Evolutionary conservation across 2,329 filamentous ascomycete species (phyloP), one percentile per base, ranked within the genome.

Genomic region (Trichoderma polysporum): DNA sequence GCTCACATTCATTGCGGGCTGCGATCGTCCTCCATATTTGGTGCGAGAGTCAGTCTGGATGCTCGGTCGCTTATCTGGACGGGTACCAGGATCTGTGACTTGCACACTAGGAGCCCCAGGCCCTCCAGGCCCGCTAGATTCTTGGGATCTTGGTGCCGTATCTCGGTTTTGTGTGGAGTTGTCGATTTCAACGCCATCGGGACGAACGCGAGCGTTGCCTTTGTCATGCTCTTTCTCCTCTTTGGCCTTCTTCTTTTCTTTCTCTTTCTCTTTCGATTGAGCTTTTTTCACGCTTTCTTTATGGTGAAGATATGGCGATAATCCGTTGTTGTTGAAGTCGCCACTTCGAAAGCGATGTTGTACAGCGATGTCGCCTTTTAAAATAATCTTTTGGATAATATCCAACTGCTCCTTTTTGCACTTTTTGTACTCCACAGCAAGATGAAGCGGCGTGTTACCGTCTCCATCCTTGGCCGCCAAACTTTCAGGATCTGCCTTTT

Each of bases 391-490:
- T 10, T 68, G 45, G 45, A 73, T 60, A 13, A 71, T 66, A 9
- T 59, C 52, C 1, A 71, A 39, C 25, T 73, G 71, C 4, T 70
- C 70, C 29, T 67, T 50, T 31, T 60, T 71, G n/a, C 68, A 70
- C 13, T 70, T 71, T 12, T 71, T 68, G 41, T 70, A 72, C 47
- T 71, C 67, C 27, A 73, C 71, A 8, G 71, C 71, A 13, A 73
- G 69, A 56, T 73, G 72, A 12, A 73, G 68, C 10, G 70, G 71
- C 13, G 69, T 73, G 53, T 73, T 70, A 0, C 68, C 67, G 12
- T 69, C 53, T n/a, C 56, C 56, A 10, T 58, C n/a, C 8, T 47
- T 71, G 12, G 70, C 70, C 19, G 68, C 68, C 1, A 71, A 35
- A 6, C 66, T 60, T n/a, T 52, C 33, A 1, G 68, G 37, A 8